Conservation (phyloP, 176 grass and related monocot species). For the Thalia dealbata region DNA sequence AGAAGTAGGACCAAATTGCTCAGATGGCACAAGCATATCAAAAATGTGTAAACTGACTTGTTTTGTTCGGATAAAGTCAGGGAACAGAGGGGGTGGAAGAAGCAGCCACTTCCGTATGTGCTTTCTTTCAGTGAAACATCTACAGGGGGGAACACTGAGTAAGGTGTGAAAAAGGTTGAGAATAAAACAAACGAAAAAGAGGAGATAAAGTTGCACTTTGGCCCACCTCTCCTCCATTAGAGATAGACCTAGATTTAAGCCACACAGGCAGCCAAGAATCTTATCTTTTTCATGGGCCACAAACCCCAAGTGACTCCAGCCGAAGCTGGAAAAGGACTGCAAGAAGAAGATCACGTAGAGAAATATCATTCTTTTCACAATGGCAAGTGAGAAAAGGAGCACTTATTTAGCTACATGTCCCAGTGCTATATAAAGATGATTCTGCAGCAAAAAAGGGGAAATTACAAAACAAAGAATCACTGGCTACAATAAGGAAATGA, state of each 20-base stretch:
- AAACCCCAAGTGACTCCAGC: neutral
- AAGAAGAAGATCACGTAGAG: neutral
- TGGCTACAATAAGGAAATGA: too few relatives aligned
- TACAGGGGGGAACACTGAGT: neutral
- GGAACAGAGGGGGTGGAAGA: neutral
- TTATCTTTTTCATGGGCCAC: neutral
- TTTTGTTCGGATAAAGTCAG: neutral
- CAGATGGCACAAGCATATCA: neutral
- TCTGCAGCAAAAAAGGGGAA: neutral
- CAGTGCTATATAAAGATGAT: neutral
- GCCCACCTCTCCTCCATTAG: neutral
- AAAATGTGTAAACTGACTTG: neutral
- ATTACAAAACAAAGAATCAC: too few relatives aligned
- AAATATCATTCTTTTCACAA: neutral
- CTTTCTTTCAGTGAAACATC: neutral
- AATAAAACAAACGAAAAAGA: neutral
- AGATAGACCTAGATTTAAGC: conserved; percentile 1
- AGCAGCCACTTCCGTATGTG: neutral
- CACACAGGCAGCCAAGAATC: neutral
- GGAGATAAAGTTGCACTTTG: neutral
- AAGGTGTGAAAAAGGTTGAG: neutral
- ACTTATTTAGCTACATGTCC: neutral
- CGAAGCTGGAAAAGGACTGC: neutral
- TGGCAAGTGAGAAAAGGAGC: neutral
- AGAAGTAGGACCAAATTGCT: neutral